These are phyloP conservation scores for Rhodomyrtus psidioides DNA, from an alignment of 441 rosid species.

Conservation along the genomic window DNA sequence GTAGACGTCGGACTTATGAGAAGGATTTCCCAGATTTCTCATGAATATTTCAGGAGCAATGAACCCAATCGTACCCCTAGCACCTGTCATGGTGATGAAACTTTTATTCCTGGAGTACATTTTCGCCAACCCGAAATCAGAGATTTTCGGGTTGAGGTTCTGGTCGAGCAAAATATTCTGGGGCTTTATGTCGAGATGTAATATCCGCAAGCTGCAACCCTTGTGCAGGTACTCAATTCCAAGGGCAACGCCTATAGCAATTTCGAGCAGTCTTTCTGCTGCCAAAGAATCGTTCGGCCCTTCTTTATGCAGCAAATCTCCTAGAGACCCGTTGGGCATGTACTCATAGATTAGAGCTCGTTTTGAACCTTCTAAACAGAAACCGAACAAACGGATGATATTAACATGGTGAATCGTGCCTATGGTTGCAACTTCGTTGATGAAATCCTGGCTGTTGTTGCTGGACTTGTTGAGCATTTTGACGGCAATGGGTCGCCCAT, in stretches of 20 bases:
- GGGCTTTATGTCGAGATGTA: slow-evolving; percentile 30
- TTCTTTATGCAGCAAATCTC: slow-evolving; percentile 5
- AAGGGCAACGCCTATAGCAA: slow-evolving; percentile 14
- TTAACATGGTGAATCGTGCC: slow-evolving; percentile 34
- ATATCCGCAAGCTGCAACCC: slow-evolving; percentile 22
- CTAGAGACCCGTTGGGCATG: slow-evolving; percentile 35
- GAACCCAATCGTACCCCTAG: slow-evolving; percentile 24
- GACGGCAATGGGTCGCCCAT: slow-evolving; percentile 22
- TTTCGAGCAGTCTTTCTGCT: neutral
- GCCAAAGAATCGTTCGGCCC: neutral
- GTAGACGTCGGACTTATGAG: slow-evolving; percentile 29
- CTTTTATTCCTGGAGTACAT: slow-evolving; percentile 15
- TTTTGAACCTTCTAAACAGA: slow-evolving; percentile 22
- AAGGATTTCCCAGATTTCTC: slow-evolving; percentile 26
- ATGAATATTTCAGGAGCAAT: slow-evolving; percentile 26
- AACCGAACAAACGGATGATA: slow-evolving; percentile 29
- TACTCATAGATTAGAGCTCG: slow-evolving; percentile 32
- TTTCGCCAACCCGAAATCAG: slow-evolving; percentile 28
- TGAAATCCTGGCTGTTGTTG: slow-evolving; percentile 7
- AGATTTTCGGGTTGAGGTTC: slow-evolving; percentile 19
- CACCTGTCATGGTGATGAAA: slow-evolving; percentile 14
- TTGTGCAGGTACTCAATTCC: slow-evolving; percentile 26
- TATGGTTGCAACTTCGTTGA: slow-evolving; percentile 32
- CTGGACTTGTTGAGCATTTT: slow-evolving; percentile 18
- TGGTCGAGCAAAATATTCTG: slow-evolving; percentile 21